phyloP scores from a whole-genome alignment of 2,329 filamentous ascomycete genomes.

The Fusarium kyushuense region DNA sequence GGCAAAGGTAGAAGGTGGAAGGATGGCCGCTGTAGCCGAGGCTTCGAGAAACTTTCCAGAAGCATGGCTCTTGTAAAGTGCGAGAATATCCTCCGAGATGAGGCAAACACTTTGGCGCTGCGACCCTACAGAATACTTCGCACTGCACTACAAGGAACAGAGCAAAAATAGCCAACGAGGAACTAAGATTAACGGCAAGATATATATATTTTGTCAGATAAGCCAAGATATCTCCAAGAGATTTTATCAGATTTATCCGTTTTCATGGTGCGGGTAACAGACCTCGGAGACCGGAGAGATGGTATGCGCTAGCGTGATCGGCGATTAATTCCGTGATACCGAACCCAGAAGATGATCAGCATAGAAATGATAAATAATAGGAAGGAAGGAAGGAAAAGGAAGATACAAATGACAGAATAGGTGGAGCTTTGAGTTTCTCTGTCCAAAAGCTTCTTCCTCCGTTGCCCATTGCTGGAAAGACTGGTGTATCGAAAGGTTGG shows the following conservation, averaged over 20 bases:
- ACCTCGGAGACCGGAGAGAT: background rate
- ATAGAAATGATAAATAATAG: background rate
- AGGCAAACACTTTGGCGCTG: background rate
- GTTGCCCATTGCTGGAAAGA: background rate
- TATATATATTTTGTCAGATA: background rate
- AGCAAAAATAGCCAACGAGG: background rate
- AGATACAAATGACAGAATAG: background rate
- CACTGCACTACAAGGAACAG: background rate
- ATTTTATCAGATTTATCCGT: background rate
- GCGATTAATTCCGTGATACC: conserved; percentile 26
- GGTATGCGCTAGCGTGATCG: conserved; percentile 29
- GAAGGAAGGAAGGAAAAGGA: background rate
- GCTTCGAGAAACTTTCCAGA: background rate
- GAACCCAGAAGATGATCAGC: conserved; percentile 27
- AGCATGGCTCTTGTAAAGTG: background rate
- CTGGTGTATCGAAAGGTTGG: background rate
- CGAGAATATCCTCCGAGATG: background rate
- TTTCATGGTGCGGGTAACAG: background rate
- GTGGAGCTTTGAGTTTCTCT: conserved; percentile 4
- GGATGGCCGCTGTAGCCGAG: background rate
- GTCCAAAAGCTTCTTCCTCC: background rate
- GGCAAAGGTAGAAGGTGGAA: background rate
- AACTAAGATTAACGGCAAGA: background rate
- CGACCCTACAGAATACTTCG: background rate
- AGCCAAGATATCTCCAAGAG: background rate